Conservation (phyloP, 1,139 yeast genomes). For the Pichia sp. region DNA sequence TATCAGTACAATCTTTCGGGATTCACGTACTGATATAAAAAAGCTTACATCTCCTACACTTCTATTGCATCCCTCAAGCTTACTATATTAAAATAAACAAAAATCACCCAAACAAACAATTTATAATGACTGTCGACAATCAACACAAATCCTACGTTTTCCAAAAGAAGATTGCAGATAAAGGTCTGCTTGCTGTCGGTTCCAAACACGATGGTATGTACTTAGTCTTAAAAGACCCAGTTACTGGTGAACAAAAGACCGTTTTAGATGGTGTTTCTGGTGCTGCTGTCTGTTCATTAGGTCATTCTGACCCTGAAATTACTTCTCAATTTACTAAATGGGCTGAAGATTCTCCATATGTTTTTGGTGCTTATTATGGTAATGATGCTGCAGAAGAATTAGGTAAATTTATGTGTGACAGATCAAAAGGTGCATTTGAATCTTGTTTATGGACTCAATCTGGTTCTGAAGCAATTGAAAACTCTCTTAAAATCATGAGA, state of each 20-base stretch:
- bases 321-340: conserved; percentile 40
- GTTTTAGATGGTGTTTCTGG: conserved; percentile 52
- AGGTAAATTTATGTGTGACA: conserved; percentile 45
- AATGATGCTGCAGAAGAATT: conserved; percentile 45
- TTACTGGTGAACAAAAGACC: conserved; percentile 36
- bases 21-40: not conserved
- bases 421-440: conserved; percentile 48
- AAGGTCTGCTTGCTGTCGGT: conserved; percentile 30
- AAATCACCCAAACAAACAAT: not conserved
- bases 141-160: conserved; percentile 17
- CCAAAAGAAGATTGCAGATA: conserved; percentile 20
- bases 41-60: no score
- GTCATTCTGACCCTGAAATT: conserved; percentile 47
- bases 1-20: not conserved
- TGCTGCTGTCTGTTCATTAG: conserved; percentile 53
- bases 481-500: conserved; percentile 43
- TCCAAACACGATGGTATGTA: conserved; percentile 41
- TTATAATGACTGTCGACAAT: conserved; percentile 17
- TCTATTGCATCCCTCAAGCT: no score
- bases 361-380: conserved; percentile 38
- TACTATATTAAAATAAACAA: not conserved
- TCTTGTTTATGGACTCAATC: conserved; percentile 53
- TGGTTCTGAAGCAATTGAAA: conserved; percentile 58
- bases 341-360: conserved; percentile 38
- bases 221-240: conserved; percentile 41